Conservation (phyloP, 2,329 filamentous ascomycete species). For the Dactylellina leptospora region DNA sequence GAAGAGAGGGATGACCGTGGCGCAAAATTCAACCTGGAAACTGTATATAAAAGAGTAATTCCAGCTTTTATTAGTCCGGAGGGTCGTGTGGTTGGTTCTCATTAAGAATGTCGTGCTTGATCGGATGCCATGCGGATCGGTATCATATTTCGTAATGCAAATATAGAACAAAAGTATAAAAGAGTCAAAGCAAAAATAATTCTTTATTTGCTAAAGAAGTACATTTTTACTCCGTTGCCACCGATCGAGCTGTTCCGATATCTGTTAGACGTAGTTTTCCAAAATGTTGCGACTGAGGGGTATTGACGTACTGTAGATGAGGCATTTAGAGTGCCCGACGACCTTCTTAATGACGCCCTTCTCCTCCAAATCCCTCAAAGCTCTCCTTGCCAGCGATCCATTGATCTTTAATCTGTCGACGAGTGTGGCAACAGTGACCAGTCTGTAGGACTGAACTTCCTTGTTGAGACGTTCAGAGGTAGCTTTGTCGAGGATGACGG, state of each 20-base stretch:
- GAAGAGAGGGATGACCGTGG: conserved; percentile 16
- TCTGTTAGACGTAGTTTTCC: conserved; percentile 1
- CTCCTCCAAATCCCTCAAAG: conserved; percentile 92
- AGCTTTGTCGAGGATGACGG: conserved; percentile 97
- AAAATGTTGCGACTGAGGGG: background rate
- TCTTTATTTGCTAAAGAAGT: conserved; percentile 46
- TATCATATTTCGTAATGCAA: conserved; percentile 49
- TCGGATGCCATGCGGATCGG: conserved; percentile 47
- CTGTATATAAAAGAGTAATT: conserved; percentile 30
- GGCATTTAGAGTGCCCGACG: conserved; percentile 94
- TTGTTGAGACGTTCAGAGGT: conserved; percentile 99
- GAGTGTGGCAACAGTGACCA: conserved; percentile 97
- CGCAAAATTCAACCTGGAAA: background rate
- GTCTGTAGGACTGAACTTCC: conserved; percentile 99
- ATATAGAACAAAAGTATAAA: conserved; percentile 30
- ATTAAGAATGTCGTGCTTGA: conserved; percentile 45
- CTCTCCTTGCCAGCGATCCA: conserved; percentile 90
- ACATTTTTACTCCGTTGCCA: conserved; percentile 50
- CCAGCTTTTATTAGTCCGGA: conserved; percentile 20
- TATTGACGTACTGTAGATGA: conserved; percentile 87
- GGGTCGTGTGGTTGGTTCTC: conserved; percentile 16
- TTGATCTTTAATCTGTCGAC: conserved; percentile 99
- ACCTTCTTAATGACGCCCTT: conserved; percentile 99
- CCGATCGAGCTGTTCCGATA: conserved; percentile 45
- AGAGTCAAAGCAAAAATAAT: conserved; percentile 26